phyloP scores from a whole-genome alignment of 1,139 yeast species.

The Yamadazyma diospyri region DNA sequence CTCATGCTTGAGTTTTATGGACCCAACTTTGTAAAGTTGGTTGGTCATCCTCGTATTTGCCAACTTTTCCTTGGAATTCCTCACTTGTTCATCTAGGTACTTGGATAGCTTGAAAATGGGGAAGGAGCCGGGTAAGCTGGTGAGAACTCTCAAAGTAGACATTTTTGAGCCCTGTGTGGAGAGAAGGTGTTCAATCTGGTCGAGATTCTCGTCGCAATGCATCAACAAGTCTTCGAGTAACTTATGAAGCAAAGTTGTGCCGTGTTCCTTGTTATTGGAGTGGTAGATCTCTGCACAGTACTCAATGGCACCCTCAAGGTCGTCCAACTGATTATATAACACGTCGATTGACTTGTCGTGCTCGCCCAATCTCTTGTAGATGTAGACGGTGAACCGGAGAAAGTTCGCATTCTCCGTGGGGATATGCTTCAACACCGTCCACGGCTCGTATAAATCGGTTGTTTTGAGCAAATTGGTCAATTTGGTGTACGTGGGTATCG shows the following conservation, averaged over 20 bases:
- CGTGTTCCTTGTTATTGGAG: slow-evolving; percentile 32
- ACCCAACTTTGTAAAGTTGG: slow-evolving; percentile 37
- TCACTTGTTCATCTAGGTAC: slow-evolving; percentile 48
- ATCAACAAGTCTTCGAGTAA: slow-evolving; percentile 37
- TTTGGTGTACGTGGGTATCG: slow-evolving; percentile 26
- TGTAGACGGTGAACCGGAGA: slow-evolving; percentile 49
- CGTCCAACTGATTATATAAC: slow-evolving; percentile 55
- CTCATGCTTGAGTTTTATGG: slow-evolving; percentile 30
- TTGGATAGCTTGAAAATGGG: slow-evolving; percentile 41
- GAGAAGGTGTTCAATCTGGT: slow-evolving; percentile 43
- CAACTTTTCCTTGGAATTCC: slow-evolving; percentile 25
- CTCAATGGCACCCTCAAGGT: slow-evolving; percentile 53
- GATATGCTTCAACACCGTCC: slow-evolving; percentile 37
- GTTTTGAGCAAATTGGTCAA: slow-evolving; percentile 34
- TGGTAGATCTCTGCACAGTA: slow-evolving; percentile 56
- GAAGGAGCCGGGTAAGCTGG: slow-evolving; percentile 48
- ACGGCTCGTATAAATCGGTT: slow-evolving; percentile 42
- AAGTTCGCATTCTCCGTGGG: slow-evolving; percentile 35
- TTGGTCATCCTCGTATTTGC: slow-evolving; percentile 27
- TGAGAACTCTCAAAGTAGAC: slow-evolving; percentile 48
- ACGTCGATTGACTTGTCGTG: slow-evolving; percentile 66
- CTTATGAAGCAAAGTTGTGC: slow-evolving; percentile 36
- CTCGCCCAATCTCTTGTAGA: slow-evolving; percentile 57
- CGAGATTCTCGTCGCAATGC: slow-evolving; percentile 28
- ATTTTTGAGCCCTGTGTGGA: slow-evolving; percentile 51